phyloP scores from a whole-genome alignment of 148 eudicot species.

The Dianthus caryophyllus region DNA sequence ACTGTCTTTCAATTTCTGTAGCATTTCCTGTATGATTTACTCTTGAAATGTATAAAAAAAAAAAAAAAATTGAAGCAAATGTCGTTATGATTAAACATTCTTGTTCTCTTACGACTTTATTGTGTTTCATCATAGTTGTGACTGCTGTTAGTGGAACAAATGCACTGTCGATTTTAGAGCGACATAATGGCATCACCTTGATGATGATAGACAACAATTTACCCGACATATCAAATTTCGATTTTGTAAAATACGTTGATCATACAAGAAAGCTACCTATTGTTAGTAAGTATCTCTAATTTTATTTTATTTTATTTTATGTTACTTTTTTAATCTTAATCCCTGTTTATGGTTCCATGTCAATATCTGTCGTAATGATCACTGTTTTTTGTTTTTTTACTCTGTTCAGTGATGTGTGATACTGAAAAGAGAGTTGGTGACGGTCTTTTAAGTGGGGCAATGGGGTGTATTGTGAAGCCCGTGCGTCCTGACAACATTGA shows the following conservation, averaged over 20 bases:
- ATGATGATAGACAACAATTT: constrained; percentile 6
- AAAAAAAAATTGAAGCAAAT: no score
- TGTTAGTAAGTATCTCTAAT: constrained; percentile 14
- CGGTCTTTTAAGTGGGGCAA: neutral
- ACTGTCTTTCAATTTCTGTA: no score
- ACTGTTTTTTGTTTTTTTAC: neutral
- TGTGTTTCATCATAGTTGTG: constrained; percentile 18
- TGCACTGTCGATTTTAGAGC: neutral
- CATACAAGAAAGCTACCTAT: constrained; percentile 4
- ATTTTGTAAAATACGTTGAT: neutral
- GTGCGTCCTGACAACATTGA: neutral
- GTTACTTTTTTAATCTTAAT: neutral
- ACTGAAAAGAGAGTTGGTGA: neutral
- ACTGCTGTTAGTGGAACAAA: neutral
- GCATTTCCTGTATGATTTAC: no score
- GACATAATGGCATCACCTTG: constrained; percentile 11
- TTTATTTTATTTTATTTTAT: neutral
- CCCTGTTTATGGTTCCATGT: no score
- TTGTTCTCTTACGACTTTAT: neutral
- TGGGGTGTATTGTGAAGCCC: neutral
- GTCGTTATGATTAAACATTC: no score
- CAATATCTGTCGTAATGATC: neutral
- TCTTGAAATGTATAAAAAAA: no score
- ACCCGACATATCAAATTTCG: constrained; percentile 12
- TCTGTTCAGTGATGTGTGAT: constrained; percentile 16